A percentile compares a stretch with the other conserved stretches of the same genome.
These are phyloP conservation scores for Eruca vesicaria DNA, from an alignment of 441 rosid species.

Conservation along the genomic window DNA sequence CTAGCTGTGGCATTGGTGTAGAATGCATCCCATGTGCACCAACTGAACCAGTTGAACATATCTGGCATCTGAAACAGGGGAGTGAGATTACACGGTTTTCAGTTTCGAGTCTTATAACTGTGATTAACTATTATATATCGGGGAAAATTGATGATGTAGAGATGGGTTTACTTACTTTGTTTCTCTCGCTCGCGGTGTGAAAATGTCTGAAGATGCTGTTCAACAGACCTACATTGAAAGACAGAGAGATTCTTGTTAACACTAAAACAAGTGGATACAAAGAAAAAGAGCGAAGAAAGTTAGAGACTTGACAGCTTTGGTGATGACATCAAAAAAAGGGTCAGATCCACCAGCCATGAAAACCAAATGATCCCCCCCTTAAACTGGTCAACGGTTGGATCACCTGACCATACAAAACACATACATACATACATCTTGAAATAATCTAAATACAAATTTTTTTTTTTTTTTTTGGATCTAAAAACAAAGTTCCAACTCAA, in stretches of 20 bases:
- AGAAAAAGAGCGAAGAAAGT: not conserved
- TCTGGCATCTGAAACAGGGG: constrained; percentile 47
- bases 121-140: not conserved
- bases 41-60: constrained; percentile 81
- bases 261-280: not conserved
- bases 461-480: too few relatives aligned
- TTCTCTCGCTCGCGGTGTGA: constrained; percentile 56
- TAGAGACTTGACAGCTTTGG: constrained; percentile 57
- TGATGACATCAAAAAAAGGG: constrained; percentile 65
- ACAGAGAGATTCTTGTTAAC: not conserved
- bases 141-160: not conserved
- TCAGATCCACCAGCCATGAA: constrained; percentile 61
- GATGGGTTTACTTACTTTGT: constrained; percentile 41
- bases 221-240: constrained; percentile 46
- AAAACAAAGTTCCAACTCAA: not conserved
- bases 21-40: constrained; percentile 94
- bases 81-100: not conserved
- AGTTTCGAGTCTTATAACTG: not conserved
- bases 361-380: constrained; percentile 46
- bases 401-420: constrained; percentile 40
- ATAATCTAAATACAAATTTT: not conserved
- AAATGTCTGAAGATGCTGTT: constrained; percentile 57
- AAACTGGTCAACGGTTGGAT: constrained; percentile 45
- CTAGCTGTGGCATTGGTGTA: constrained; percentile 56
- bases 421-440: not conserved